Evolutionary conservation across 2,329 filamentous ascomycete species (phyloP), one percentile per base, ranked within the genome.

Genomic region (Ophiosphaerella korrae): DNA sequence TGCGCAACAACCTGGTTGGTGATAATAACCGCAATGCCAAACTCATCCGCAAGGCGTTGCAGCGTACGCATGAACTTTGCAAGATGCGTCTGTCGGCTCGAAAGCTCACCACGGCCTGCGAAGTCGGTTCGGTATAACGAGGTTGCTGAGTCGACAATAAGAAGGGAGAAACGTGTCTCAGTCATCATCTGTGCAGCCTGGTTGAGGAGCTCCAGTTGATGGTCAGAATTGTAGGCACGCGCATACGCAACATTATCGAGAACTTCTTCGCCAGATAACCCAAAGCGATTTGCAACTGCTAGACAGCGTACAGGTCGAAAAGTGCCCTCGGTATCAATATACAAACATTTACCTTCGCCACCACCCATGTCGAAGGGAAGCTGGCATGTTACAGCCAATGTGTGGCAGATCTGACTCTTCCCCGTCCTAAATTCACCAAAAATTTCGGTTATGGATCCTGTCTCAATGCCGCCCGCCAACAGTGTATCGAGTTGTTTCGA

Each of bases 101-200:
- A 96, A 29, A 99, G 83, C 75, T 99, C 94, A 51, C 94, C 95
- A 74, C 94, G 88, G n/a, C 94, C 94, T 57, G 92, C 85, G 75
- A 97, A 99, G 70, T 99, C 94, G 0, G 94, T 99, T 61, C 94
- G 87, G 75, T 99, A 99, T 2, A 99, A 83, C 2, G 93, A 88
- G 0, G 94, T 99, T 12, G 95, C 95, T 49, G 92, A 96, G 76
- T 99, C 94, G 49, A 99, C 94, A 42, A 99, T 87, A 42, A 99
- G 85, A 7, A 99, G 83, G 3, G 94, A 97, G 75, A 99, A 99
- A 3, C 94, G 87, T 0, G 94, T 99, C 78, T 99, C 95, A 50
- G 92, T 97, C 95, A 99, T 99, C 94, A 99, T 99, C 55, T 92
- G 87, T 2, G 94, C 89, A 3, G 94, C 95, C 74, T 97, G 93